Base-by-base conservation (phyloP, 176 grass and related monocot species). In the Leersia perrieri region DNA sequence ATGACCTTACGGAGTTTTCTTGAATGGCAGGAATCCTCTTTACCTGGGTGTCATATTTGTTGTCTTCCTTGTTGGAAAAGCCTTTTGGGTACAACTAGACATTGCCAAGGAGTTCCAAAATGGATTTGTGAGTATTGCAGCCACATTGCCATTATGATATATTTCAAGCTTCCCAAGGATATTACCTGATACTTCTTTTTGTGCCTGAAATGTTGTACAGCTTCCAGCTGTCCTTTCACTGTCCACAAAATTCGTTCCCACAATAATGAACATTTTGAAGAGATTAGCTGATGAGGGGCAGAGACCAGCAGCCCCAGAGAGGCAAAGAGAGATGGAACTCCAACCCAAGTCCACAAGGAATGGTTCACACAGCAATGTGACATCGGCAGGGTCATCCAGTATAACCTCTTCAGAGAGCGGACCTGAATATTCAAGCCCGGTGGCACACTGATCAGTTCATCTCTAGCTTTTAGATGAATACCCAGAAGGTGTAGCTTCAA, bases 161-260 rank as follows among this genome's bases (percentile, higher is more conserved):
- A 36, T 44, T 75, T 84, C 18, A 68, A 60, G 29, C 9, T 16
- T 25, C 9, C 40, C 25, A 44, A 76, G 60, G 16, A 45, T 47
- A 23, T 90, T 29, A 51, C 73, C 27, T 81, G 63, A 33, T 53
- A 60, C 6, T 53, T 82, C 5, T 34, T 45, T 80, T 78, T 80
- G 40, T 76, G 7, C 33, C 80, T 84, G 33, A 16, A 3, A 33
- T 83, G 34, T 28, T 60, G 51, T n/a, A 55, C 89, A 99, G 97
- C 86, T 99, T 78, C 76, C 97, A 27, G 97, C 82, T 36, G 28
- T 99, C 42, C 88, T 99, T 75, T 96, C 97, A 36, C 79, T 99
- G 74, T 99, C 91, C 1, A 93, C 97, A 35, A 99, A 92, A 86
- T 99, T 99, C 77, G 89, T 99, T 76, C 97, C 97, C 15, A 95